These are phyloP conservation scores for Wakefieldia striispora DNA, from an alignment of 768 basidiomycete species.

Conservation along the genomic window DNA sequence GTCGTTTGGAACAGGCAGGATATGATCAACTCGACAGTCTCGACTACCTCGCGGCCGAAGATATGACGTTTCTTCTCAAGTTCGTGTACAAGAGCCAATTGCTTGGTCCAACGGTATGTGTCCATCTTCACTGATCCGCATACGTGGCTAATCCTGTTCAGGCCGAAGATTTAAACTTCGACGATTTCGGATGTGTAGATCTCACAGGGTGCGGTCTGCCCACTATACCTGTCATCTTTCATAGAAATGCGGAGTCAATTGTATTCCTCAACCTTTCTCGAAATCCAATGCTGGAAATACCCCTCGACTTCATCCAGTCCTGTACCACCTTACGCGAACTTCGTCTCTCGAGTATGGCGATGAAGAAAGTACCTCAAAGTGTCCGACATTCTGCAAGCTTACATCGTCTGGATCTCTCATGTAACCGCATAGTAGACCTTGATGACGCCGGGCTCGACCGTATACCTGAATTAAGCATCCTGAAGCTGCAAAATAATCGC, in stretches of 20 bases:
- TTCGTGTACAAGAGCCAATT: slow-evolving; percentile 86
- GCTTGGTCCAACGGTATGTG: slow-evolving; percentile 59
- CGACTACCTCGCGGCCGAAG: slow-evolving; percentile 73
- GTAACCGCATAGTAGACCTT: slow-evolving; percentile 87
- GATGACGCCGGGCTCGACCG: slow-evolving; percentile 82
- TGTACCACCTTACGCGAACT: slow-evolving; percentile 83
- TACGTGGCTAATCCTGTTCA: slow-evolving; percentile 28
- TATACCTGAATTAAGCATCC: slow-evolving; percentile 62
- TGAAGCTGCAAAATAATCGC: slow-evolving; percentile 89
- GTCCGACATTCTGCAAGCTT: slow-evolving; percentile 74
- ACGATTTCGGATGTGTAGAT: slow-evolving; percentile 76
- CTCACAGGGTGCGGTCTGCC: slow-evolving; percentile 77
- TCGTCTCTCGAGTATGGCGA: slow-evolving; percentile 84
- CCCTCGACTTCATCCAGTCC: slow-evolving; percentile 92
- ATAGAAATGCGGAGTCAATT: slow-evolving; percentile 82
- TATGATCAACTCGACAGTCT: slow-evolving; percentile 80
- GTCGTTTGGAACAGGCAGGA: slow-evolving; percentile 85
- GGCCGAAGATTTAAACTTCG: slow-evolving; percentile 73
- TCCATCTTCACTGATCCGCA: neutral
- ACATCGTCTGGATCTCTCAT: slow-evolving; percentile 82
- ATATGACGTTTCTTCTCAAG: slow-evolving; percentile 80
- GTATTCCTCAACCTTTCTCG: slow-evolving; percentile 83
- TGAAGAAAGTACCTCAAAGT: slow-evolving; percentile 88
- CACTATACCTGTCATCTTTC: slow-evolving; percentile 84
- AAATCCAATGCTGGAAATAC: slow-evolving; percentile 95